Conservation (phyloP, 2,329 filamentous ascomycete species). For the Pseudomassariella vexata region DNA sequence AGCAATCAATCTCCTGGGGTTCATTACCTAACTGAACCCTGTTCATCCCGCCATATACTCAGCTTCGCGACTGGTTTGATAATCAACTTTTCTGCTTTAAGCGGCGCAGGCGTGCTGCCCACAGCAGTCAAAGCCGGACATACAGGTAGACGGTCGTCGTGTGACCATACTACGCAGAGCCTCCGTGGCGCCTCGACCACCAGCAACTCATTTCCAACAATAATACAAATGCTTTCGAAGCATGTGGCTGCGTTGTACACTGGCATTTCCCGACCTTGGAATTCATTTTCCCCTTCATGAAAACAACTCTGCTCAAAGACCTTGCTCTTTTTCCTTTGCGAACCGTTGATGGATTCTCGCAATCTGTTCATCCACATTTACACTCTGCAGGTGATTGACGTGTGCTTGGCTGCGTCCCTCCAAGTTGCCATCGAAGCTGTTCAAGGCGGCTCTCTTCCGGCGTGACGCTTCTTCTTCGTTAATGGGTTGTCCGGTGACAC, state of each 20-base stretch:
- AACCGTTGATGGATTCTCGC: slow-evolving; percentile 55
- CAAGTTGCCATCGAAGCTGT: slow-evolving; percentile 60
- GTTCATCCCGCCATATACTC: too few species aligned
- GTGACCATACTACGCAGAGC: not conserved
- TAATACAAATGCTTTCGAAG: too few species aligned
- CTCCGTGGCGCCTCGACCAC: not conserved
- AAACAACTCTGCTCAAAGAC: slow-evolving; percentile 6
- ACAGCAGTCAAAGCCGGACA: too few species aligned
- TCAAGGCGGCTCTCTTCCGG: slow-evolving; percentile 67
- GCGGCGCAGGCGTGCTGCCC: not conserved
- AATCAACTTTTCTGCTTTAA: too few species aligned
- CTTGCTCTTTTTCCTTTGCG: slow-evolving; percentile 29
- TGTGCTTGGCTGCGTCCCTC: slow-evolving; percentile 51
- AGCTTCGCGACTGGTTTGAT: too few species aligned
- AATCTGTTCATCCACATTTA: slow-evolving; percentile 85
- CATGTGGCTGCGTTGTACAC: too few species aligned
- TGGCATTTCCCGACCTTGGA: too few species aligned
- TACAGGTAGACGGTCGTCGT: too few species aligned
- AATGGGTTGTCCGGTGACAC: slow-evolving; percentile 59
- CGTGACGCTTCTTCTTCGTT: slow-evolving; percentile 69
- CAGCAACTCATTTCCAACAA: slow-evolving; percentile 1
- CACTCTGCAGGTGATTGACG: slow-evolving; percentile 55
- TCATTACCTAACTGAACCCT: slow-evolving; percentile 24
- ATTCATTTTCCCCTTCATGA: not conserved
- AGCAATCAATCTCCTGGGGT: slow-evolving; percentile 17